Conservation (phyloP, 192 early-diverging fungal species). For the Umbelopsis sp. region DNA sequence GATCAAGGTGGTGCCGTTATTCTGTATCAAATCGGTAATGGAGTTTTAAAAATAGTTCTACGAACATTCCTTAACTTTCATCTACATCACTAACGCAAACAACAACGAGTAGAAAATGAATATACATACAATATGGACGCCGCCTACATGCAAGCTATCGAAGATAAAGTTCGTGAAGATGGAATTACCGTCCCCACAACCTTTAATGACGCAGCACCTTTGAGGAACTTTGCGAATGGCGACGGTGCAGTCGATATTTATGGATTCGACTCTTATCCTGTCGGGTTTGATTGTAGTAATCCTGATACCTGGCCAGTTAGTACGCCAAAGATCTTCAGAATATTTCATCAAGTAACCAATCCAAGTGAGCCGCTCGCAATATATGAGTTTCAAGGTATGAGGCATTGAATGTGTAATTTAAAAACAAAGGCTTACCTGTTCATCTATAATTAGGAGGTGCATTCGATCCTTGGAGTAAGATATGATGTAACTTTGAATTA, state of each 20-base stretch:
- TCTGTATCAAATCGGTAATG: slow-evolving; percentile 9
- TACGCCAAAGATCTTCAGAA: neutral
- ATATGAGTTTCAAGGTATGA: slow-evolving; percentile 8
- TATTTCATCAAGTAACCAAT: neutral
- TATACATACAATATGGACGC: neutral
- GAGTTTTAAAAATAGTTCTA: neutral
- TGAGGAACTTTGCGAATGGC: neutral
- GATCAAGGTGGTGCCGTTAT: neutral
- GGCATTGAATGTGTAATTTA: too few species aligned
- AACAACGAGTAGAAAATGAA: slow-evolving; percentile 3
- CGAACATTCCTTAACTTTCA: too few species aligned
- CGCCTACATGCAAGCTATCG: neutral
- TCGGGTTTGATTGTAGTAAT: slow-evolving; percentile 17
- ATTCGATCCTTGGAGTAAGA: too few species aligned
- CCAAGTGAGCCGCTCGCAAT: neutral
- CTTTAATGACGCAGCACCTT: neutral
- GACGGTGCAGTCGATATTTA: neutral
- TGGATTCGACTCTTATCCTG: slow-evolving; percentile 13
- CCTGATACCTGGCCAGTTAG: neutral
- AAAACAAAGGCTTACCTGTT: too few species aligned
- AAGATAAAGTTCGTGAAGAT: slow-evolving; percentile 6
- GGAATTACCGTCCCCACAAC: neutral
- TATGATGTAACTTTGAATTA: too few species aligned
- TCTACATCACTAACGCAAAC: neutral
- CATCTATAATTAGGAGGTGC: too few species aligned